These are phyloP conservation scores for Gossypium gossypioides DNA, from an alignment of 441 rosid genomes.

Conservation along the genomic window DNA sequence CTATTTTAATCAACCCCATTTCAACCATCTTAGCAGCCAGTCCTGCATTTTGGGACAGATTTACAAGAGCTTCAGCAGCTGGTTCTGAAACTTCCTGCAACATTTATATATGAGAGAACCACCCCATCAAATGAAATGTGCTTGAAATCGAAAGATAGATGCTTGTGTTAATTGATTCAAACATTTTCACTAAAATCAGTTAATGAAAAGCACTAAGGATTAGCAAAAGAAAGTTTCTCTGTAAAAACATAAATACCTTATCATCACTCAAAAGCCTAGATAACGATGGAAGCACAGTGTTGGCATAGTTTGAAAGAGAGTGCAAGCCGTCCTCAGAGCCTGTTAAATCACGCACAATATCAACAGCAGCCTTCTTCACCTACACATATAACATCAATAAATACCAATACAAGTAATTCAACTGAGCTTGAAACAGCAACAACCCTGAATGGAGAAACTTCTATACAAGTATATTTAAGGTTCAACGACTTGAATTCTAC, in stretches of 20 bases:
- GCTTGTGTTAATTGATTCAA: not conserved
- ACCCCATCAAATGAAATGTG: not conserved
- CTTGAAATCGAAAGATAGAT: not conserved
- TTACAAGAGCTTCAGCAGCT: constrained; percentile 75
- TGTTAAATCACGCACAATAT: constrained; percentile 66
- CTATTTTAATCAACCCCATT: constrained; percentile 47
- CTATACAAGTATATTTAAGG: not conserved
- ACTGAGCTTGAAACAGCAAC: not conserved
- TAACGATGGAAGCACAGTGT: constrained; percentile 45
- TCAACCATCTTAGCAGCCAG: constrained; percentile 57
- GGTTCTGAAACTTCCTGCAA: constrained; percentile 83
- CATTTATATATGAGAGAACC: not conserved
- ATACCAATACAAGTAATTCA: not conserved
- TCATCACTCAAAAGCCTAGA: constrained; percentile 50
- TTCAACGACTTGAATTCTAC: not conserved
- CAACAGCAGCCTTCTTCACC: constrained; percentile 85
- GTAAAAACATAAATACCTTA: constrained; percentile 35
- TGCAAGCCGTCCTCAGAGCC: constrained; percentile 76
- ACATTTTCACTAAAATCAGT: not conserved
- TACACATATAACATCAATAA: constrained; percentile 11
- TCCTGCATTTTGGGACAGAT: constrained; percentile 64
- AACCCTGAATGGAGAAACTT: not conserved
- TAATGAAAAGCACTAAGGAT: not conserved
- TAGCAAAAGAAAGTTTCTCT: not conserved
- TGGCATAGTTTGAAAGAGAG: constrained; percentile 49